These are phyloP conservation scores for Daldinia eschscholtzii DNA, from an alignment of 2,329 filamentous ascomycete species.

Conservation along the genomic window DNA sequence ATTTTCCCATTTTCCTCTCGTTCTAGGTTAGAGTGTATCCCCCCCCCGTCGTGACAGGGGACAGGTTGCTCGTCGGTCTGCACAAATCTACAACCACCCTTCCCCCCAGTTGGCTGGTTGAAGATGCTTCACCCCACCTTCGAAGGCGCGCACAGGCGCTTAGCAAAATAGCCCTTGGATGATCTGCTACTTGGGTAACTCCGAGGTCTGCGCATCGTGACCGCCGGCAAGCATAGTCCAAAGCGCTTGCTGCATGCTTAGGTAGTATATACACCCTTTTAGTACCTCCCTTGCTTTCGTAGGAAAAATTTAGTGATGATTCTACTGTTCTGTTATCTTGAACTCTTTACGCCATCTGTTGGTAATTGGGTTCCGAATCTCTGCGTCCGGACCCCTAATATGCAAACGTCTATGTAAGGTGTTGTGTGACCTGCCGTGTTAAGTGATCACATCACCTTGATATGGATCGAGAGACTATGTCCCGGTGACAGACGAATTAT, in stretches of 20 bases:
- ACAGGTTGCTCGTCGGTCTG: slow-evolving; percentile 24
- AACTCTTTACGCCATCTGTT: slow-evolving; percentile 27
- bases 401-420: slow-evolving; percentile 14
- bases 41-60: slow-evolving; percentile 22
- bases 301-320: slow-evolving; percentile 34
- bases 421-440: slow-evolving; percentile 21
- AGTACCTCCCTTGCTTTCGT: slow-evolving; percentile 37
- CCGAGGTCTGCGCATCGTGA: slow-evolving; percentile 33
- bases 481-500: slow-evolving; percentile 32
- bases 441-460: slow-evolving; percentile 20
- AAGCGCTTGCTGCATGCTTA: slow-evolving; percentile 43
- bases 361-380: slow-evolving; percentile 23
- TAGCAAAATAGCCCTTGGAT: slow-evolving; percentile 41
- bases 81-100: slow-evolving; percentile 31
- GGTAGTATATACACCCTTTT: slow-evolving; percentile 47
- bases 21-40: slow-evolving; percentile 29
- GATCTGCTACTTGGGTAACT: slow-evolving; percentile 36
- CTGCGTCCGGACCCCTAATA: slow-evolving; percentile 17
- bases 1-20: slow-evolving; percentile 23
- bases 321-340: slow-evolving; percentile 28
- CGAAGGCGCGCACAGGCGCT: slow-evolving; percentile 46
- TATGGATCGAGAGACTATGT: slow-evolving; percentile 32
- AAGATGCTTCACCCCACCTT: slow-evolving; percentile 44
- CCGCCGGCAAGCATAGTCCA: slow-evolving; percentile 30
- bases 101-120: slow-evolving; percentile 43